These are phyloP conservation scores for Aspergillus oerlinghausenensis DNA, from an alignment of 2,329 filamentous ascomycete genomes.

Conservation along the genomic window DNA sequence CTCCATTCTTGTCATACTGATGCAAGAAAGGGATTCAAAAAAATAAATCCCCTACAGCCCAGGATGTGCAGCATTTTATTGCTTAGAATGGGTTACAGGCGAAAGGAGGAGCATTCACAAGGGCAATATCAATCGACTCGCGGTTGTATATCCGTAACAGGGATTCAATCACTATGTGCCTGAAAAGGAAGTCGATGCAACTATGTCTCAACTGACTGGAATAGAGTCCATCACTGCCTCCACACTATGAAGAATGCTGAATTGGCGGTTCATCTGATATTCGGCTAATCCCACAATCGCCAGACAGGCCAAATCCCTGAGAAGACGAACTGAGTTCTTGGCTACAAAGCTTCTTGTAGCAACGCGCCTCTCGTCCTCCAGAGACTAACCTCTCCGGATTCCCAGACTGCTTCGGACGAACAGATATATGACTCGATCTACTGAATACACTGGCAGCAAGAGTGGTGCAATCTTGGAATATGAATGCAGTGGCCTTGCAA, in stretches of 20 bases:
- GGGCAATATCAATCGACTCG: background rate
- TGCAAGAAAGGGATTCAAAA: background rate
- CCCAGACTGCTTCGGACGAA: conserved; percentile 4
- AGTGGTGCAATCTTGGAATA: background rate
- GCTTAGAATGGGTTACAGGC: background rate
- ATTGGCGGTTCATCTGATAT: background rate
- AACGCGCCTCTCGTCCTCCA: conserved; percentile 8
- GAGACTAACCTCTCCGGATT: conserved; percentile 5
- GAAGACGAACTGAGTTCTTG: background rate
- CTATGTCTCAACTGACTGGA: background rate
- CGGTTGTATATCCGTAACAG: background rate
- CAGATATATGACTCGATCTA: conserved; percentile 6
- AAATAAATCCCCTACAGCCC: background rate
- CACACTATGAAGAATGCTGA: too few relatives aligned
- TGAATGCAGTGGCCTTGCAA: conserved; percentile 5
- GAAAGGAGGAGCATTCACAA: background rate
- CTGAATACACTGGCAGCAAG: conserved; percentile 7
- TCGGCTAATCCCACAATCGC: background rate
- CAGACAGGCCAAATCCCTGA: background rate
- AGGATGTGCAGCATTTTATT: background rate
- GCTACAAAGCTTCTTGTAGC: background rate
- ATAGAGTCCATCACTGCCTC: too few relatives aligned
- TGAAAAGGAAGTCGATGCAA: background rate
- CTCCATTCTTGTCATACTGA: background rate
- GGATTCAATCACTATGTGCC: background rate